phyloP scores from a whole-genome alignment of 371 early-diverging fungal species.

The Circinella umbellata region DNA sequence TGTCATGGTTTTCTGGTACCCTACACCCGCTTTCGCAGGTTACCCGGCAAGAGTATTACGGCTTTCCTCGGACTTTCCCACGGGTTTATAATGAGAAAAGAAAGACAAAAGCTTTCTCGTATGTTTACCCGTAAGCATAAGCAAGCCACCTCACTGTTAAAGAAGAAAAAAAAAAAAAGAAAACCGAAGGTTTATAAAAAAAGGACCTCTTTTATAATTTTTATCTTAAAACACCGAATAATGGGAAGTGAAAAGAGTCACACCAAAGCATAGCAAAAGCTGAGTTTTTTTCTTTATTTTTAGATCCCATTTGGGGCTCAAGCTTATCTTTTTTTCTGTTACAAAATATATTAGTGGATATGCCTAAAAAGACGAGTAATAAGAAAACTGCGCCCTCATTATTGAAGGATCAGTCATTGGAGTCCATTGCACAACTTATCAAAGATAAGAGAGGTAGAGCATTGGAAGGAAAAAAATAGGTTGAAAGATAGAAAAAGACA shows the following conservation, averaged over 20 bases:
- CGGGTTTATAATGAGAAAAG: constrained; percentile 29
- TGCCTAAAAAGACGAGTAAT: background rate
- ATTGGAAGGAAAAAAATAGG: too few relatives aligned
- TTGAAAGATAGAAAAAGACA: too few relatives aligned
- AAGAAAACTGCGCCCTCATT: constrained; percentile 14
- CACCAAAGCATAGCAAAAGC: too few relatives aligned
- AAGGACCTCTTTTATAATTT: background rate
- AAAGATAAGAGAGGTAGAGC: constrained; percentile 32
- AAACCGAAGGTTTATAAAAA: background rate
- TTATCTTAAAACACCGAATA: background rate
- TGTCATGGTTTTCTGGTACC: constrained; percentile 41
- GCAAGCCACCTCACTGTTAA: constrained; percentile 45
- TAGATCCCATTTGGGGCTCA: too few relatives aligned
- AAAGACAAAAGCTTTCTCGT: constrained; percentile 47
- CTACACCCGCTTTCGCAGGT: constrained; percentile 48
- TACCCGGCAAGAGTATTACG: constrained; percentile 50
- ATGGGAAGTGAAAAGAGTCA: background rate
- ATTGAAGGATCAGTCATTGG: constrained; percentile 27
- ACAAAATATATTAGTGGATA: background rate
- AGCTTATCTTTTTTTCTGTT: too few relatives aligned
- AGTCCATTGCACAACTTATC: constrained; percentile 36
- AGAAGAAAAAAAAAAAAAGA: constrained; percentile 23
- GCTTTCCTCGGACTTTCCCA: constrained; percentile 63
- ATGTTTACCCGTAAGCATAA: constrained; percentile 58
- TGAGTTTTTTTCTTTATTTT: too few relatives aligned